Evolutionary conservation across 2,329 filamentous ascomycete genomes (phyloP), one percentile per base, ranked within the genome.

Genomic region (Beauveria varroae): DNA sequence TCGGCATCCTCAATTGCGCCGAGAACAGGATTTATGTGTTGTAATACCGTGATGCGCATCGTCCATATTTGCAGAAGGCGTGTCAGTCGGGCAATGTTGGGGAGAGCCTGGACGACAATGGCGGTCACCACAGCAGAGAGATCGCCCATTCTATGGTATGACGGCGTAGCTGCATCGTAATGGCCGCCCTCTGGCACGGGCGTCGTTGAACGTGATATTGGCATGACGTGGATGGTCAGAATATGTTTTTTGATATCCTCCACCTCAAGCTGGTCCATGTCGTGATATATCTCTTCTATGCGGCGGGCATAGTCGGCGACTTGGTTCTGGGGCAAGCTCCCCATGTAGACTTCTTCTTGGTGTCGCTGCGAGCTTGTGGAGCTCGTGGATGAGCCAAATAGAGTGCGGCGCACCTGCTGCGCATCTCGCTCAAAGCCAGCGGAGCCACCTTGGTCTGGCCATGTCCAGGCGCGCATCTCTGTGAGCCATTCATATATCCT

Each of bases 211-310:
- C 75, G 67, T 24, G 75, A 76, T 22, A 75, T 66, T 78, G 78
- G 83, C 65, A 87, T 76, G 70, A 89, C 87, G 76, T 96, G 90
- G 68, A 90, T 90, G 73, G 88, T 86, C 64, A 97, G 78, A 66
- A 97, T 89, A 69, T 93, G 90, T 50, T 83, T 85, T 76, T 99
- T 98, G 71, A 99, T 86, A 65, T 96, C 91, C 69, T 98, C 90
- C 44, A 96, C 79, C 59, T 90, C 84, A 57, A 95, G 77, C 44
- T 83, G 81, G 61, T 89, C 84, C 76, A 95, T 78, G 61, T 86
- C 86, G 50, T 81, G 78, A 16, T 79, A 81, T 62, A 98, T 96
- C 65, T 89, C 84, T 58, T 90, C 87, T 14, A 96, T 79, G 44
- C 93, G 85, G 61, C 73, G 76, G 68, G 95, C 89, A 72, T 95